Conservation (phyloP, 768 basidiomycete genomes). For the Suillus luteus region DNA sequence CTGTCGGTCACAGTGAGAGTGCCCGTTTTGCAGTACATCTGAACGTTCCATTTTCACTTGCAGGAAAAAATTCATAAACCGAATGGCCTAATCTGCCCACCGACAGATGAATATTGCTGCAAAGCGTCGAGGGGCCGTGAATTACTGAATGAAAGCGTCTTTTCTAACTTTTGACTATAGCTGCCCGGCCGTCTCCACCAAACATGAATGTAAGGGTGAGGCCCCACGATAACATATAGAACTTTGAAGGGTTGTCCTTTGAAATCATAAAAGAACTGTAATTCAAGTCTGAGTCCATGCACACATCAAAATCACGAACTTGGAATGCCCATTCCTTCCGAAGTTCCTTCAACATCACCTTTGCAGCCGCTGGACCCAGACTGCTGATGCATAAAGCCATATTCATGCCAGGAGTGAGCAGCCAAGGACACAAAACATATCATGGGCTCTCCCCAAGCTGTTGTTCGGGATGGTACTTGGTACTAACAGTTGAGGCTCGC, state of each 20-base stretch:
- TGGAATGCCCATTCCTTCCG: not conserved
- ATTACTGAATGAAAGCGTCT: slow-evolving; percentile 49
- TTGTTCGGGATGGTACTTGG: not conserved
- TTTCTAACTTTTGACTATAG: not conserved
- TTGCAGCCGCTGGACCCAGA: too few relatives aligned
- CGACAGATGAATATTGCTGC: slow-evolving; percentile 62
- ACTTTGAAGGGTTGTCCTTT: too few relatives aligned
- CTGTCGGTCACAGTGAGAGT: slow-evolving; percentile 67
- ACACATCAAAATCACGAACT: slow-evolving; percentile 35
- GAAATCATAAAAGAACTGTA: too few relatives aligned
- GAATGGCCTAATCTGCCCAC: slow-evolving; percentile 67
- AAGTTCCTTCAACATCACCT: not conserved
- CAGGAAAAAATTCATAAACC: slow-evolving; percentile 87
- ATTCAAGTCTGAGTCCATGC: too few relatives aligned
- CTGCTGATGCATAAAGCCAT: not conserved
- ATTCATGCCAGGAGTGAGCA: not conserved
- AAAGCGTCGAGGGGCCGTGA: slow-evolving; percentile 58
- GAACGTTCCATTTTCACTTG: slow-evolving; percentile 10
- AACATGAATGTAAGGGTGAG: too few relatives aligned
- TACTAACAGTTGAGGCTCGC: too few relatives aligned
- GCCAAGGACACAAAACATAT: not conserved
- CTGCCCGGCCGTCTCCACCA: too few relatives aligned
- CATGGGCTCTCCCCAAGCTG: not conserved
- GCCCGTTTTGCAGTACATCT: slow-evolving; percentile 13
- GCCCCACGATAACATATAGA: too few relatives aligned